Base-by-base conservation (phyloP, 495 filamentous ascomycete genomes). In the Astrocystis sublimbata region DNA sequence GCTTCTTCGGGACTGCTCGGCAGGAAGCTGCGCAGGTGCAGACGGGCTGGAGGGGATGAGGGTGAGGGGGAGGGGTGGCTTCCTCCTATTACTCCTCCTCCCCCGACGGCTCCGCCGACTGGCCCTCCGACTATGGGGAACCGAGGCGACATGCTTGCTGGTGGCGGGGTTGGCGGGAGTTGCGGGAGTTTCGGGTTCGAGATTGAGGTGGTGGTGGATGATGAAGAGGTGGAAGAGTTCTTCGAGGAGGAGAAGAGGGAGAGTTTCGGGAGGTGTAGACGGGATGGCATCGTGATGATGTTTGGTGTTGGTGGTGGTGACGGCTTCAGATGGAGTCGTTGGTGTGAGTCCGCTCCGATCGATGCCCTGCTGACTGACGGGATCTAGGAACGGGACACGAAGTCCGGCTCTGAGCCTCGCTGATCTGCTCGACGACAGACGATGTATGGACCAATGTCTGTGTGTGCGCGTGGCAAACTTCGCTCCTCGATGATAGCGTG, bases 131-230 rank as follows among this genome's bases (percentile, higher is more conserved):
- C n/a, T n/a, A n/a, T n/a, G n/a, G n/a, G n/a, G n/a, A n/a, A n/a
- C n/a, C n/a, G n/a, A n/a, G 8, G 31, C 6, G 59, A 24, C 36
- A 43, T 33, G 7, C 50, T 35, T 12, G 23, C 45, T 43, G 60
- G 24, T 31, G 60, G 38, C 19, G 45, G 13, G 9, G 61, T 12
- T 5, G 59, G 38, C 26, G 53, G 42, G n/a, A n/a, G n/a, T 26
- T 41, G 5, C 15, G 42, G 26, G n/a, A 45, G 43, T 6, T 53
- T 50, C 55, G 84, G 86, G 67, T 66, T 86, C 35, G 78, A 3
- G 80, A 78, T 3, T 19, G 54, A 33, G 36, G 21, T 6, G 9
- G 43, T 17, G 17, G 43, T 68, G 78, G 46, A 83, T 86, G 70
- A 73, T 79, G 64, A 77, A 73, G 79, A 65, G n/a, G 53, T 51